Conservation (phyloP, 495 filamentous ascomycete species). For the Aspergillus asperescens region DNA sequence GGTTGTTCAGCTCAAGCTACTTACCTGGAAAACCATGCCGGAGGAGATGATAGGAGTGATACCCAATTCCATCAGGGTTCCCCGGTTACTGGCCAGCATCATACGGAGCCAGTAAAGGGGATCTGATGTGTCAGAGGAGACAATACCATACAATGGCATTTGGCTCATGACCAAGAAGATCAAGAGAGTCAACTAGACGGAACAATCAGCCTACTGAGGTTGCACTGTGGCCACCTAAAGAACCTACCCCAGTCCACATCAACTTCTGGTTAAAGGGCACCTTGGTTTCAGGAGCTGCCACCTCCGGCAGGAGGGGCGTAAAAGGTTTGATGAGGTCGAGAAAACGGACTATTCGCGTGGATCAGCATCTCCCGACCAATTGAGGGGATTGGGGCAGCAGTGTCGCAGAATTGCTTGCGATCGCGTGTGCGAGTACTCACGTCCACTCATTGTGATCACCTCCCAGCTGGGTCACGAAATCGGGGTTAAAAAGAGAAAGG, state of each 20-base stretch:
- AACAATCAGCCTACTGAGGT: slow-evolving; percentile 30
- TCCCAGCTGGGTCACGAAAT: slow-evolving; percentile 30
- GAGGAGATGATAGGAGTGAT: slow-evolving; percentile 99
- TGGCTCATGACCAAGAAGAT: slow-evolving; percentile 99
- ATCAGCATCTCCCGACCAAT: slow-evolving; percentile 24
- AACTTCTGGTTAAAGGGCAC: slow-evolving; percentile 97
- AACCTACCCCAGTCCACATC: slow-evolving; percentile 92
- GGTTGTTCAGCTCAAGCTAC: slow-evolving; percentile 7
- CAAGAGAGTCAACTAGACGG: slow-evolving; percentile 69
- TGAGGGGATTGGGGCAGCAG: slow-evolving; percentile 24
- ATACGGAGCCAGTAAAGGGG: slow-evolving; percentile 99
- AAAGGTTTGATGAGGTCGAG: slow-evolving; percentile 99
- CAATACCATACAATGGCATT: slow-evolving; percentile 96
- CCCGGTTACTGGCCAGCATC: slow-evolving; percentile 99
- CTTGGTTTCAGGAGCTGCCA: slow-evolving; percentile 93
- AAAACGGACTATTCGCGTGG: slow-evolving; percentile 72
- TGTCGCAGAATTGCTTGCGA: slow-evolving; percentile 30
- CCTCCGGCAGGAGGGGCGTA: slow-evolving; percentile 97
- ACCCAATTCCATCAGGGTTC: slow-evolving; percentile 98
- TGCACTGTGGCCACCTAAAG: slow-evolving; percentile 13
- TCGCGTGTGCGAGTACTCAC: slow-evolving; percentile 40
- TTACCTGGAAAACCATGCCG: slow-evolving; percentile 96
- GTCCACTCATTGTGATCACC: slow-evolving; percentile 45
- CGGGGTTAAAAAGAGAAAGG: slow-evolving; percentile 3
- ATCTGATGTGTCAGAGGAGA: slow-evolving; percentile 94